Base-by-base conservation (phyloP, 305 asterid species). In the Plantago lanceolata region DNA sequence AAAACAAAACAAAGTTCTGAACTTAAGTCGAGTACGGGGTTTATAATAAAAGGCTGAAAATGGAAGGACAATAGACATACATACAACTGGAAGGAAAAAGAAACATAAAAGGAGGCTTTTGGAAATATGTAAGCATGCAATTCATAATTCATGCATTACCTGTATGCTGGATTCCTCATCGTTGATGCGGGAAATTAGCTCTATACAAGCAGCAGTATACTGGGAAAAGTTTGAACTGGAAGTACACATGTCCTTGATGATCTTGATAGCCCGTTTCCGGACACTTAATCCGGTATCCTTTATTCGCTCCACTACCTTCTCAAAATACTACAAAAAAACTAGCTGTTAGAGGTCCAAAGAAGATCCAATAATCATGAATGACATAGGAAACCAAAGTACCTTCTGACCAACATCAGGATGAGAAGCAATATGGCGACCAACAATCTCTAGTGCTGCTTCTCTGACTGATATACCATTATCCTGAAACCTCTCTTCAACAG, bases 391-490 rank as follows among this genome's bases (percentile, higher is more conserved):
- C 57, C 31, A 48, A 63, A 67, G 69, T 90, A 94, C 99, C 99
- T 86, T 90, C 52, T 90, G 76, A 69, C 97, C 99, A 86, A 94
- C 99, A 77, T 88, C 96, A 73, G 99, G 97, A 73, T 94, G 93
- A 17, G 99, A 88, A 72, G 99, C 97, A 84, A 94, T 90, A 82
- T 94, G 94, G 72, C 96, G 88, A 64, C 99, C 99, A 71, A 94
- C 99, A 79, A 94, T 94, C 79, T 94, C 99, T 69, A 94, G 87
- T 17, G 99, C 99, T 68, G 99, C 97, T 85, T 94, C 99, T 84
- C 99, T 83, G 43, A 81, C 99, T 40, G 97, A 90, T 68, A 89
- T 94, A 68, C 96, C 96, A 61, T 92, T 82, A 84, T 94, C 99
- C 70, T 96, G 88, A 75, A 94, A 94, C 82, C 97, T 94, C 71